A percentile compares a stretch with the other conserved stretches of the same genome.
Conservation (phyloP, 1,284 basidiomycete genomes). For the Filobasidium uniguttulatum region DNA sequence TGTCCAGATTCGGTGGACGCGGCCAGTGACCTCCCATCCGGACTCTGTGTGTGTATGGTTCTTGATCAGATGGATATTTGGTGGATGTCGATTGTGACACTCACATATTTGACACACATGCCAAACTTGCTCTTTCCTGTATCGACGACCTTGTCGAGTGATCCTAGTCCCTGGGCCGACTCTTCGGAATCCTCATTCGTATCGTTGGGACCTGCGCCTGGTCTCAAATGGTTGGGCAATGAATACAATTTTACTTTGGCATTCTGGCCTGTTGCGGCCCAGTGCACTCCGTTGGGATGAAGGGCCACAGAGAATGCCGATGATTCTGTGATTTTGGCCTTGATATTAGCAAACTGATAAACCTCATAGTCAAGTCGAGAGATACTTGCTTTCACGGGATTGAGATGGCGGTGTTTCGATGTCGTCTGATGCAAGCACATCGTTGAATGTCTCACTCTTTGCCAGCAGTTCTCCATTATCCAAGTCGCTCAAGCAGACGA, state of each 20-base stretch:
- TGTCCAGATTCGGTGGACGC: constrained; percentile 67
- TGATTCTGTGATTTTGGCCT: too few species aligned
- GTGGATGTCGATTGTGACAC: too few species aligned
- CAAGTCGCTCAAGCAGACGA: constrained; percentile 57
- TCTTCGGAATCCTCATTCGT: constrained; percentile 32
- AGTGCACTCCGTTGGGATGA: constrained; percentile 52
- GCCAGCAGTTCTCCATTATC: constrained; percentile 47
- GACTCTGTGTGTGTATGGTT: constrained; percentile 45
- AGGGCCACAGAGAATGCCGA: constrained; percentile 68
- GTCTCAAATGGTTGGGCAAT: constrained; percentile 13
- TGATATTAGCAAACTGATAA: too few species aligned
- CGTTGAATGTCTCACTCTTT: constrained; percentile 38
- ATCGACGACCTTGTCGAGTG: constrained; percentile 37
- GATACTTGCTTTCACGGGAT: too few species aligned
- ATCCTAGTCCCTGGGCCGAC: constrained; percentile 17
- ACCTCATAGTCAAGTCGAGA: too few species aligned
- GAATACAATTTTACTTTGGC: constrained; percentile 46
- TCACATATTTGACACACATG: constrained; percentile 61
- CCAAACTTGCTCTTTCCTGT: constrained; percentile 67
- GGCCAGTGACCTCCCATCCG: constrained; percentile 63
- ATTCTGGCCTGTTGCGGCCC: constrained; percentile 62
- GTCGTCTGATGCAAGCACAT: constrained; percentile 25
- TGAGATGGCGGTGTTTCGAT: not conserved
- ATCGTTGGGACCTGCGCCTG: constrained; percentile 47
- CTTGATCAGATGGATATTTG: too few species aligned